These are phyloP conservation scores for Larix kaempferi DNA, from an alignment of 75 land plant genomes.

Conservation along the genomic window DNA sequence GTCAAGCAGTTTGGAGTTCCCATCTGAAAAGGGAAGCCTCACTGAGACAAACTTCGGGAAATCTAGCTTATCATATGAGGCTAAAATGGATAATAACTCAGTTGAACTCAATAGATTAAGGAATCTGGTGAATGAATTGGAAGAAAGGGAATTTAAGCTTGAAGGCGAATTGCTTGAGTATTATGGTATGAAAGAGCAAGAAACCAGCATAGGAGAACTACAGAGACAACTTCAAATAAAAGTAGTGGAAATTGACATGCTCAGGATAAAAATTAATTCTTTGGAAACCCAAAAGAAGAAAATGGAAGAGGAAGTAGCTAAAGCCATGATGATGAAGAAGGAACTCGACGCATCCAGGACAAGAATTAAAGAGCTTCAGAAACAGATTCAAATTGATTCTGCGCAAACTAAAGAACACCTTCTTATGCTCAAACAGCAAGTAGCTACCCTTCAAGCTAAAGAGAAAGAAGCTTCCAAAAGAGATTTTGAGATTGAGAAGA, in stretches of 20 bases:
- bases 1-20: conserved; percentile 54
- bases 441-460: conserved; percentile 32
- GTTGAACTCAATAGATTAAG: conserved; percentile 60
- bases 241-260: conserved; percentile 46
- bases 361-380: conserved; percentile 65
- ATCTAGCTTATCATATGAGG: conserved; percentile 29
- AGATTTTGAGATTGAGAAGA: conserved; percentile 42
- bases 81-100: conserved; percentile 50
- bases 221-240: conserved; percentile 62
- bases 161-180: conserved; percentile 75
- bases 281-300: conserved; percentile 60
- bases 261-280: conserved; percentile 50
- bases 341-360: conserved; percentile 72
- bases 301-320: conserved; percentile 45
- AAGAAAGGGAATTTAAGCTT: conserved; percentile 62
- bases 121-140: conserved; percentile 44
- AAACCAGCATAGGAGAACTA: conserved; percentile 54
- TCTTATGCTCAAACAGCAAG: conserved; percentile 50
- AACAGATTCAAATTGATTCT: conserved; percentile 52
- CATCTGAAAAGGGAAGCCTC: conserved; percentile 22
- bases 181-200: conserved; percentile 85
- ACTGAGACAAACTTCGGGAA: conserved; percentile 29
- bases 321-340: conserved; percentile 18
- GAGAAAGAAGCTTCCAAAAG: conserved; percentile 28
- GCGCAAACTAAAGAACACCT: conserved; percentile 64